Conservation (phyloP, 257 asterid genomes). For the Gynochthodes officinalis region DNA sequence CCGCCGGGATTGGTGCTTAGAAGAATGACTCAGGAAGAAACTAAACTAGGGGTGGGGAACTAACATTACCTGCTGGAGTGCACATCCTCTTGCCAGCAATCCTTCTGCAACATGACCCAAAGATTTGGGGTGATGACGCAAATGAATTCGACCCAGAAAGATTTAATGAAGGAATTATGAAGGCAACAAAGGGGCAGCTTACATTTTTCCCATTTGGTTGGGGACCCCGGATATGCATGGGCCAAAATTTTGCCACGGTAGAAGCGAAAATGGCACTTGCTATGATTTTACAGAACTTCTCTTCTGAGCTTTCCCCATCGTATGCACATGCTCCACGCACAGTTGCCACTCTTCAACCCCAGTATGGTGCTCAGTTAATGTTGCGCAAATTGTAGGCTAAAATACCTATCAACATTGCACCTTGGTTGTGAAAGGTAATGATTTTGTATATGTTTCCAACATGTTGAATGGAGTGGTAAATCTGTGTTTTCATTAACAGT, state of each 20-base stretch:
- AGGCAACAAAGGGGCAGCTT: slow-evolving; percentile 25
- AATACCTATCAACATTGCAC: too few species aligned
- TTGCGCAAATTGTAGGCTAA: neutral
- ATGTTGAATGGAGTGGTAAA: too few species aligned
- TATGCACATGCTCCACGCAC: slow-evolving; percentile 27
- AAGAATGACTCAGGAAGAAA: slow-evolving; percentile 12
- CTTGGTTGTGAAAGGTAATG: too few species aligned
- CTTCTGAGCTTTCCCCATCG: slow-evolving; percentile 27
- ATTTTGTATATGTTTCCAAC: too few species aligned
- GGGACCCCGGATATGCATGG: slow-evolving; percentile 33
- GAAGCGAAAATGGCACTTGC: slow-evolving; percentile 30
- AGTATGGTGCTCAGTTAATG: slow-evolving; percentile 21
- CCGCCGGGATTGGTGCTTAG: slow-evolving; percentile 13
- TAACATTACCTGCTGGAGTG: slow-evolving; percentile 20
- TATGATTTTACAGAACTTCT: slow-evolving; percentile 23
- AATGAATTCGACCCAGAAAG: slow-evolving; percentile 31
- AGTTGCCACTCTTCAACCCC: slow-evolving; percentile 14
- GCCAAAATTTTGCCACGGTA: slow-evolving; percentile 26
- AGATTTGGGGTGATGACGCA: slow-evolving; percentile 32
- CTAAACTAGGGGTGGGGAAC: slow-evolving; percentile 23
- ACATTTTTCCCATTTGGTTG: slow-evolving; percentile 26
- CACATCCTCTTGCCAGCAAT: slow-evolving; percentile 19
- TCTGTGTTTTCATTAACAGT: too few species aligned
- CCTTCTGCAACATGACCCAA: slow-evolving; percentile 22
- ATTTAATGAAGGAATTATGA: slow-evolving; percentile 19